Percentiles rank a stretch among this genome's conserved stretches.
phyloP scores from a whole-genome alignment of 208 protist species.

The Leishmania guyanensis region DNA sequence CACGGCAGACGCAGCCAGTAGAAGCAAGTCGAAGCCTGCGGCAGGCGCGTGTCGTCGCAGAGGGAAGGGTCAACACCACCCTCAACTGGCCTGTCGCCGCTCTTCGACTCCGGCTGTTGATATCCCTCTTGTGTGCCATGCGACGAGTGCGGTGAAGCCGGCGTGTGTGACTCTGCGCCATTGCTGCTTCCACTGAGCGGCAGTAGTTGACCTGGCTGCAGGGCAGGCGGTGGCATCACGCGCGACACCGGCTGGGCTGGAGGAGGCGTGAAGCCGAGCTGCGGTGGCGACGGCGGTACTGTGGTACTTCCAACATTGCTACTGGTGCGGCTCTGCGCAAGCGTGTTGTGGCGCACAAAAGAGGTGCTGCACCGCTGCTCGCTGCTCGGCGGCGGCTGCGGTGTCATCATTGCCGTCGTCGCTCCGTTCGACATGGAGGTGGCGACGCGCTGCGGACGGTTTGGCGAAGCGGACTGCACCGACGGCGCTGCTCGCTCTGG shows the following conservation, averaged over 20 bases:
- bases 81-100: neutral
- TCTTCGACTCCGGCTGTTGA: neutral
- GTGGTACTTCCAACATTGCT: neutral
- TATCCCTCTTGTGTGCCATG: neutral
- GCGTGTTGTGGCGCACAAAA: constrained; percentile 23
- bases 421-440: neutral
- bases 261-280: constrained; percentile 30
- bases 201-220: constrained; percentile 32
- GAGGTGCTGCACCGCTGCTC: neutral
- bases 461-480: neutral
- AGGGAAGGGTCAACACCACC: neutral
- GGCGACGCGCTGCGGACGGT: neutral
- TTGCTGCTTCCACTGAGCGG: neutral
- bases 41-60: constrained; percentile 86
- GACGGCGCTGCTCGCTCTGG: neutral
- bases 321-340: constrained; percentile 14
- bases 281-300: constrained; percentile 22
- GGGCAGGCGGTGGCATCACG: constrained; percentile 22
- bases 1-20: constrained; percentile 93
- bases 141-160: neutral
- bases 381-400: constrained; percentile 27
- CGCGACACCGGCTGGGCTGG: constrained; percentile 12
- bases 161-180: neutral
- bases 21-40: constrained; percentile 96
- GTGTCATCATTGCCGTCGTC: constrained; percentile 11